Conservation (phyloP, 768 basidiomycete species). For the Russula dissimulans region DNA sequence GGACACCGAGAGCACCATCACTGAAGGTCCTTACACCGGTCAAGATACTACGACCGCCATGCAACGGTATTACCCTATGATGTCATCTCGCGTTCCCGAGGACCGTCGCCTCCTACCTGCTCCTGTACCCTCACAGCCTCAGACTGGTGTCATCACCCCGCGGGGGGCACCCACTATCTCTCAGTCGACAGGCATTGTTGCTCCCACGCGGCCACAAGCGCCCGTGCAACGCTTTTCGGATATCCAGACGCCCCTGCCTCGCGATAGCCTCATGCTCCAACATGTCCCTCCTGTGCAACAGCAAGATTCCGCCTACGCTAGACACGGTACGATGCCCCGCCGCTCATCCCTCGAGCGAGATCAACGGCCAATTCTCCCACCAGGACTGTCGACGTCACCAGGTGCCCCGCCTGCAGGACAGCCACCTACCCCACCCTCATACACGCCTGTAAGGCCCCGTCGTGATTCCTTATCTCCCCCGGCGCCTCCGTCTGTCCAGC, state of each 20-base stretch:
- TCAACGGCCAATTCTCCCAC: constrained; percentile 18
- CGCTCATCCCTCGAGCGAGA: constrained; percentile 27
- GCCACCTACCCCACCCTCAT: neutral
- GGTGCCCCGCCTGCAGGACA: constrained; percentile 2
- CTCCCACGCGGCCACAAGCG: neutral
- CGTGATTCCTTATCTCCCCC: constrained; percentile 1
- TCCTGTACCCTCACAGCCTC: constrained; percentile 8
- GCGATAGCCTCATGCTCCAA: constrained; percentile 14
- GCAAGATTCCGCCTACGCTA: constrained; percentile 12
- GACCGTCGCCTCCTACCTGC: constrained; percentile 15
- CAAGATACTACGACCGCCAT: constrained; percentile 5
- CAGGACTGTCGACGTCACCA: constrained; percentile 12
- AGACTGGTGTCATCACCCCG: constrained; percentile 1
- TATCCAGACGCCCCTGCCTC: constrained; percentile 12
- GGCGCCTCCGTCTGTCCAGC: neutral
- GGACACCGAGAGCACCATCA: constrained; percentile 20
- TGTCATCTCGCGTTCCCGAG: constrained; percentile 17
- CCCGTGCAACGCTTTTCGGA: constrained; percentile 7
- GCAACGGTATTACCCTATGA: constrained; percentile 12
- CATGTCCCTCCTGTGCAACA: neutral
- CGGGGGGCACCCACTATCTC: constrained; percentile 5
- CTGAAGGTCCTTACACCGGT: constrained; percentile 16
- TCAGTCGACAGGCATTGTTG: neutral
- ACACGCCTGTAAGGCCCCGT: neutral
- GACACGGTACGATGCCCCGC: neutral